Percentiles rank a stretch among this genome's conserved stretches.
Evolutionary conservation across 352 stramenopile species (phyloP).

Genomic region (Globisporangium emineosum): DNA sequence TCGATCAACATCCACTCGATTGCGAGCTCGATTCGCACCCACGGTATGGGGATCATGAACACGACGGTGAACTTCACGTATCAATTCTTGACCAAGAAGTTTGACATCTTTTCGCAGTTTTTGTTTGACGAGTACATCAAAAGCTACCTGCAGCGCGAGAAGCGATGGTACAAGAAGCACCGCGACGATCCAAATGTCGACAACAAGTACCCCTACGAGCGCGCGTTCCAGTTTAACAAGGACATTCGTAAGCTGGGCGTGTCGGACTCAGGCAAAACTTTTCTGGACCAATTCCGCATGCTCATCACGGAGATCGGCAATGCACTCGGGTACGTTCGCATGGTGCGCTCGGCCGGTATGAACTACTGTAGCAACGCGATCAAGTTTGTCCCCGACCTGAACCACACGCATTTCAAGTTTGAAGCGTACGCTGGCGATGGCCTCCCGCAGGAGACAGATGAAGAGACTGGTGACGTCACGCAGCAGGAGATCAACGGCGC

Average conservation of each 20-base stretch:
- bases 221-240: conserved; percentile 92
- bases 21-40: conserved; percentile 89
- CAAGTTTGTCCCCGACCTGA: conserved; percentile 90
- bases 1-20: conserved; percentile 93
- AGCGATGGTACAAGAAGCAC: conserved; percentile 93
- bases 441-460: conserved; percentile 51
- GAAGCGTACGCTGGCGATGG: conserved; percentile 66
- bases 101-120: conserved; percentile 91
- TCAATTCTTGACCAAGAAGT: conserved; percentile 91
- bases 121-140: conserved; percentile 95
- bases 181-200: conserved; percentile 86
- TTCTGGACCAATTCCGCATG: conserved; percentile 89
- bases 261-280: conserved; percentile 84
- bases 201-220: conserved; percentile 91
- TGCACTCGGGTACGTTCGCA: conserved; percentile 91
- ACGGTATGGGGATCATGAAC: conserved; percentile 95
- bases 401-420: conserved; percentile 85
- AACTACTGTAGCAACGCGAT: conserved; percentile 92
- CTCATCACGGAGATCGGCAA: conserved; percentile 93
- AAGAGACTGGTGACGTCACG: conserved; percentile 46
- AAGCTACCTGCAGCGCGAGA: conserved; percentile 90
- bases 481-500: conserved; percentile 49
- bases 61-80: conserved; percentile 96
- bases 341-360: conserved; percentile 91
- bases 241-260: conserved; percentile 86